A percentile compares a stretch with the other conserved stretches of the same genome.
Conservation (phyloP, 805 yeast species). For the Metschnikowia orientalis region DNA sequence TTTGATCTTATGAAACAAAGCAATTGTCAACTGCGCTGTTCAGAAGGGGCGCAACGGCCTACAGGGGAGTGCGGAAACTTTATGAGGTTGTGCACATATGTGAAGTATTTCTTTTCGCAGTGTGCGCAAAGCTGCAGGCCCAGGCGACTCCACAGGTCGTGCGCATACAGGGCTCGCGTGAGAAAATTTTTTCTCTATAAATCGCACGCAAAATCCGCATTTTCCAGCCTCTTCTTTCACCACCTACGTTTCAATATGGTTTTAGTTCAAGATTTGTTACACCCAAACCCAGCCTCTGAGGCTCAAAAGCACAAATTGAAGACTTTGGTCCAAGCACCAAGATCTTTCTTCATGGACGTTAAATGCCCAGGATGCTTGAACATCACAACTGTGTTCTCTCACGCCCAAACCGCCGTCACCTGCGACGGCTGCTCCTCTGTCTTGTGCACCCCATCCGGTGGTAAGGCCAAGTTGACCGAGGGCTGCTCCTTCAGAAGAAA, state of each 20-base stretch:
- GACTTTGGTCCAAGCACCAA: constrained; percentile 95
- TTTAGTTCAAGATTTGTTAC: constrained; percentile 96
- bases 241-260: constrained; percentile 48
- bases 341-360: constrained; percentile 99
- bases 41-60: neutral
- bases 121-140: neutral
- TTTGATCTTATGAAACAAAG: too few species aligned
- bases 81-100: too few species aligned
- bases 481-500: constrained; percentile 99
- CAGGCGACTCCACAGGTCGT: constrained; percentile 6
- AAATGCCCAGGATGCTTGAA: constrained; percentile 99
- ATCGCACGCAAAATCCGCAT: neutral
- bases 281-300: constrained; percentile 97
- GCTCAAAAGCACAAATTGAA: constrained; percentile 95
- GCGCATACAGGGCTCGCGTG: constrained; percentile 10
- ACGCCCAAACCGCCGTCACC: constrained; percentile 99
- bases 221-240: constrained; percentile 1
- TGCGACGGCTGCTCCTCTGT: constrained; percentile 99
- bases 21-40: too few species aligned
- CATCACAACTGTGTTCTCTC: constrained; percentile 99
- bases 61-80: too few species aligned
- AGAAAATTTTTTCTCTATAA: constrained; percentile 8
- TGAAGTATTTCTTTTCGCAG: neutral
- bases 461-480: constrained; percentile 99
- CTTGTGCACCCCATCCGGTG: constrained; percentile 99